phyloP scores from a whole-genome alignment of 768 basidiomycete species.

The Panaeolus cyanescens region DNA sequence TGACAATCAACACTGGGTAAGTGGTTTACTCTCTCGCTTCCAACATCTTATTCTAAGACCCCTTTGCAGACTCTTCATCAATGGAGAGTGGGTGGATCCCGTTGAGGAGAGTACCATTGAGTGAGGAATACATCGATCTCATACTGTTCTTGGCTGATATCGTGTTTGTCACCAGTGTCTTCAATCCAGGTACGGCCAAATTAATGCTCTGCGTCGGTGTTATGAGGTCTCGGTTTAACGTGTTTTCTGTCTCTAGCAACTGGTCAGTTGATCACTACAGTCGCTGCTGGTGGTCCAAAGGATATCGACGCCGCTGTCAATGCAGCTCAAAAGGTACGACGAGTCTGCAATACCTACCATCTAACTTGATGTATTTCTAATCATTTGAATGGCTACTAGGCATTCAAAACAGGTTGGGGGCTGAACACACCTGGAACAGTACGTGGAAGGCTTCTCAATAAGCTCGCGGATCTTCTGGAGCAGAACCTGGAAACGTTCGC shows the following conservation, averaged over 20 bases:
- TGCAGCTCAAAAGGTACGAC: constrained; percentile 55
- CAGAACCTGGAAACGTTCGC: constrained; percentile 61
- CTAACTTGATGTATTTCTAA: neutral
- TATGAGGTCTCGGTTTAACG: no score
- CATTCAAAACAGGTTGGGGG: constrained; percentile 65
- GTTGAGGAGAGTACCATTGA: constrained; percentile 61
- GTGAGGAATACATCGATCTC: constrained; percentile 49
- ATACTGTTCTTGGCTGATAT: no score
- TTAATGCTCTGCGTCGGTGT: no score
- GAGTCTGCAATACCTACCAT: neutral
- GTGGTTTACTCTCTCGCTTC: neutral
- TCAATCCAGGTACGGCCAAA: neutral
- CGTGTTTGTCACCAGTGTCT: neutral
- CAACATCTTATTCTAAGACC: neutral
- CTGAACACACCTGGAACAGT: constrained; percentile 49
- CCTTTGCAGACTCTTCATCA: constrained; percentile 61
- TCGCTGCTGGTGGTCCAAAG: constrained; percentile 58
- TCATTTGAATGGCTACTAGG: constrained; percentile 11
- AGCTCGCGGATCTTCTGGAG: constrained; percentile 68
- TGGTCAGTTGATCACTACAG: constrained; percentile 56
- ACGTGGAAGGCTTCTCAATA: constrained; percentile 57
- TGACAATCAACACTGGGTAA: constrained; percentile 56
- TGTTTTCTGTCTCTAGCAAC: neutral
- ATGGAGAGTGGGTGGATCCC: constrained; percentile 67
- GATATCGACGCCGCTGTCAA: constrained; percentile 78